Evolutionary conservation across 169 alveolate genomes (phyloP).

Genomic region (Perkinsus olseni): DNA sequence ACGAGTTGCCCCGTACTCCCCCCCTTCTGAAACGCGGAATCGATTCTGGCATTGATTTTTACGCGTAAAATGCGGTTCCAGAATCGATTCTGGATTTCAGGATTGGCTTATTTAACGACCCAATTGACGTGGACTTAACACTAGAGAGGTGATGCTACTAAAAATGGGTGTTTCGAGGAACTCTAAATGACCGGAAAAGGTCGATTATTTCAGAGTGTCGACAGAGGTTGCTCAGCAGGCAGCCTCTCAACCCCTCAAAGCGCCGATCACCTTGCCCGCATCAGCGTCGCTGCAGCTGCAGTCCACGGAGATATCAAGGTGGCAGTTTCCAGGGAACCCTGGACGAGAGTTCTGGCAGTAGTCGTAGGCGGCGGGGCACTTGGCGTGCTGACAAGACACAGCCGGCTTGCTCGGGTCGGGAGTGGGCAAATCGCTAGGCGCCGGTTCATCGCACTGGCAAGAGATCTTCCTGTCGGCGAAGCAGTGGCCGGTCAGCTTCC

Average conservation of each 20-base stretch:
- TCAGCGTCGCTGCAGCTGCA: not conserved
- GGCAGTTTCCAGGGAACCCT: not conserved
- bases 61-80: too few relatives aligned
- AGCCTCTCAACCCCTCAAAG: not conserved
- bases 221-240: not conserved
- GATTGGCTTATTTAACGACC: too few relatives aligned
- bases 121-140: too few relatives aligned
- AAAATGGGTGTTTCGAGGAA: too few relatives aligned
- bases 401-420: not conserved
- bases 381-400: not conserved
- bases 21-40: too few relatives aligned
- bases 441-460: not conserved
- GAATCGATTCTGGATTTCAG: too few relatives aligned
- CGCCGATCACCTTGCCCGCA: not conserved
- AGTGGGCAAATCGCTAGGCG: not conserved
- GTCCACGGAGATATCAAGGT: not conserved
- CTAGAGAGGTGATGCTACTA: too few relatives aligned
- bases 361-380: not conserved
- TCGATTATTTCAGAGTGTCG: too few relatives aligned
- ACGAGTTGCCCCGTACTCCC: too few relatives aligned
- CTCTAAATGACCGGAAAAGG: too few relatives aligned
- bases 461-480: not conserved
- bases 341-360: not conserved
- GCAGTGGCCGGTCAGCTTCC: not conserved
- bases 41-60: too few relatives aligned